Percentiles rank a stretch among this genome's conserved stretches.
Evolutionary conservation across 352 stramenopile genomes (phyloP).

Genomic region (Phytophthora syringae): DNA sequence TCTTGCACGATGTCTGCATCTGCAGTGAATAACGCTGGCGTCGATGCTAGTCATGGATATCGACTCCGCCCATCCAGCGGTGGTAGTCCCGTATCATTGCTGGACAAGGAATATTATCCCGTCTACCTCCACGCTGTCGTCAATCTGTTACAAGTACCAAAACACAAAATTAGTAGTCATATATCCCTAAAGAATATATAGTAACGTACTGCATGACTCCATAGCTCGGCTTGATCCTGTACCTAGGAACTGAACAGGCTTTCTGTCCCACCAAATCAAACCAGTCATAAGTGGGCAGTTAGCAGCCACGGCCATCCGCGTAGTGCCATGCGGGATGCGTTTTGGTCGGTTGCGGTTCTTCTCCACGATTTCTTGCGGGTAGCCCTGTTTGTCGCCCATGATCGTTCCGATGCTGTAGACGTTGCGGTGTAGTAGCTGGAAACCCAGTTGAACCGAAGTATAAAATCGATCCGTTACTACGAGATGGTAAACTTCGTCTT

Average conservation of each 20-base stretch:
- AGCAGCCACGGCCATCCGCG: constrained; percentile 1
- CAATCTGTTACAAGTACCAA: background rate
- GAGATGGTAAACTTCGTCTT: constrained; percentile 1
- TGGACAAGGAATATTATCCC: background rate
- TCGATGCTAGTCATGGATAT: constrained; percentile 24
- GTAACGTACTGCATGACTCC: constrained; percentile 3
- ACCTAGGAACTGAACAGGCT: background rate
- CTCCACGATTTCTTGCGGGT: background rate
- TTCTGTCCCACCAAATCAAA: constrained; percentile 6
- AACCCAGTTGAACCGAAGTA: constrained; percentile 22
- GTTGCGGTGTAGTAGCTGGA: constrained; percentile 18
- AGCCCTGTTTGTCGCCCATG: constrained; percentile 1
- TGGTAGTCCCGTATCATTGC: constrained; percentile 8
- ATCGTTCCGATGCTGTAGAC: constrained; percentile 25
- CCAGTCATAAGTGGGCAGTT: constrained; percentile 9
- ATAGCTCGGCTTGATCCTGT: background rate
- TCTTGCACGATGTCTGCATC: constrained; percentile 5
- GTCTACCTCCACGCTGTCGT: background rate
- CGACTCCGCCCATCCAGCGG: constrained; percentile 22
- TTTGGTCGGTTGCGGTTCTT: constrained; percentile 1
- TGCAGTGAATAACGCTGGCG: constrained; percentile 30
- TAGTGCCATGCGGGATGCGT: background rate
- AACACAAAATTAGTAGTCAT: background rate
- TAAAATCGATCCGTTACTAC: constrained; percentile 27
- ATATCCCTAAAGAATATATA: background rate